Conservation (phyloP, 768 basidiomycete genomes). For the Collybia mongolica region DNA sequence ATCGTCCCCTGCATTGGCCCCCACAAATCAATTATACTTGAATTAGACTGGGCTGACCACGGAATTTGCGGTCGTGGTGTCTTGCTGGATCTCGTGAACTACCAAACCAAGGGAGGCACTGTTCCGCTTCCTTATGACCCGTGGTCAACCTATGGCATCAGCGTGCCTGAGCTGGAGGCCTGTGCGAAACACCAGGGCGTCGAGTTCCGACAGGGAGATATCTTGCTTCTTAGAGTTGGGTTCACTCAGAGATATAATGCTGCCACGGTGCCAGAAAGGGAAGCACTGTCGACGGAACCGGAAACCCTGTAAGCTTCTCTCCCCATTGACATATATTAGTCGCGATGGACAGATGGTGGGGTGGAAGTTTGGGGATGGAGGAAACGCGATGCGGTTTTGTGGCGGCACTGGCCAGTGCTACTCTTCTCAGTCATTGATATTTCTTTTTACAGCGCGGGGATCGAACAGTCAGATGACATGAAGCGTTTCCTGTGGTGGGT, state of each 20-base stretch:
- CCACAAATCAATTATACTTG: not conserved
- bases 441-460: conserved; percentile 48
- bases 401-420: not conserved
- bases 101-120: conserved; percentile 38
- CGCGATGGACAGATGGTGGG: not conserved
- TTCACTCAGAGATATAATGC: conserved; percentile 58
- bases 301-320: conserved; percentile 51
- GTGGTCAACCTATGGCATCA: conserved; percentile 54
- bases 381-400: not conserved
- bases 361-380: not conserved
- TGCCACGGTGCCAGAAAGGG: conserved; percentile 41
- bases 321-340: not conserved
- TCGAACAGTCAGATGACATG: conserved; percentile 70
- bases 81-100: conserved; percentile 59
- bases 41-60: conserved; percentile 65
- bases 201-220: conserved; percentile 56
- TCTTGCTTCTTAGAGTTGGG: conserved; percentile 58
- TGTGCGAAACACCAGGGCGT: conserved; percentile 61
- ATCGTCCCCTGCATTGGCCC: not conserved
- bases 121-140: conserved; percentile 57
- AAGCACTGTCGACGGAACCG: conserved; percentile 35
- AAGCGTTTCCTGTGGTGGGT: conserved; percentile 69
- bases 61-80: conserved; percentile 72
- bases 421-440: not conserved
- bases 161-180: conserved; percentile 53